Percentiles rank a stretch among this genome's conserved stretches.
phyloP scores from a whole-genome alignment of 2,329 filamentous ascomycete genomes.

The Diaporthe batatas region DNA sequence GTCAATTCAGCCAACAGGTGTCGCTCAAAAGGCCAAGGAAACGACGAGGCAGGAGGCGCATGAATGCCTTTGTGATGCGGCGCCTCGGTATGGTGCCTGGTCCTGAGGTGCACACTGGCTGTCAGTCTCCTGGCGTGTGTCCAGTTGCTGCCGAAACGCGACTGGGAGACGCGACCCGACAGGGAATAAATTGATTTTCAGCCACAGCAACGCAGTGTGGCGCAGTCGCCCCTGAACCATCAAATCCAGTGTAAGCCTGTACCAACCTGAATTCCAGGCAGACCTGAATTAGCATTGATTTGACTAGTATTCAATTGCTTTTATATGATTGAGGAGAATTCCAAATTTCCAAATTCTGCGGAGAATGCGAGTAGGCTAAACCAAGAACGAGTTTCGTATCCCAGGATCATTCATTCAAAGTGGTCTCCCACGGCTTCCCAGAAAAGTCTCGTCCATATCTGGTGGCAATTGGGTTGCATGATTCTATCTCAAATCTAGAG shows the following conservation, averaged over 20 bases:
- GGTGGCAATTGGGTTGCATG: background rate
- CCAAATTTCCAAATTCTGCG: background rate
- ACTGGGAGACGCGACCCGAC: conserved; percentile 22
- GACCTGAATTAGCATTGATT: background rate
- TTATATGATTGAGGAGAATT: too few relatives aligned
- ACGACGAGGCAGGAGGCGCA: background rate
- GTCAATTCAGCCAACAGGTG: background rate
- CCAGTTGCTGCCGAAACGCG: conserved; percentile 18
- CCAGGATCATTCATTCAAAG: background rate
- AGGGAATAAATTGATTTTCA: conserved; percentile 35
- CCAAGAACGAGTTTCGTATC: background rate
- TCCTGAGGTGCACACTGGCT: background rate
- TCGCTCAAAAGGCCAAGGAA: background rate
- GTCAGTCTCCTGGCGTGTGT: background rate
- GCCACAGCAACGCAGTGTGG: conserved; percentile 25
- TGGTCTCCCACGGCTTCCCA: background rate
- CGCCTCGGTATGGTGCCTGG: background rate
- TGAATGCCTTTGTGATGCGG: background rate
- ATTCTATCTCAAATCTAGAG: background rate
- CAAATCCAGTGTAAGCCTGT: background rate
- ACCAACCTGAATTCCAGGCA: background rate
- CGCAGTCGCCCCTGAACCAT: conserved; percentile 32
- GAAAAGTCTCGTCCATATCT: too few relatives aligned
- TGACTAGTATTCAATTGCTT: background rate
- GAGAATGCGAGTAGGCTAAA: background rate